Evolutionary conservation across 768 basidiomycete species (phyloP), one percentile per base, ranked within the genome.

Genomic region (Nidularia pulvinata): DNA sequence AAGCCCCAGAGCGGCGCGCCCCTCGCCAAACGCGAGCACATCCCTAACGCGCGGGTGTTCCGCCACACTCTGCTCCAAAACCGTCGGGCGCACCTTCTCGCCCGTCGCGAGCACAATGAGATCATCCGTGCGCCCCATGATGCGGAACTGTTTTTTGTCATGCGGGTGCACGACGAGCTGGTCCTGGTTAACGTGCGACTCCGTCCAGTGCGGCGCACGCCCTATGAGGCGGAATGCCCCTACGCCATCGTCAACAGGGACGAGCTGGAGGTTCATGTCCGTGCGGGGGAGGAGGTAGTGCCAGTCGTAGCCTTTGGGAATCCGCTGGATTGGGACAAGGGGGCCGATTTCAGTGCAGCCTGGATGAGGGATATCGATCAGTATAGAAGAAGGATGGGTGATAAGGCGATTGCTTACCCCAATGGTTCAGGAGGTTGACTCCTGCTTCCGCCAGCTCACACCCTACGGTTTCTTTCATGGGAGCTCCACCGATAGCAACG

Each of bases 81-180:
- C 61, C 4, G 68, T 59, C 16, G 75, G 72, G 1, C 66, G 63
- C 14, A 76, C 63, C 57, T 78, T 78, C 56, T 78, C 76, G 7
- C 76, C 76, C 1, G 70, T 77, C 6, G 70, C 68, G 11, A 78
- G 67, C 35, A 78, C 74, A 7, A 78, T 54, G 19, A 77, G 65
- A 49, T 77, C 74, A 51, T 77, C 75, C 3, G 68, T 65, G 14
- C 75, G 69, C 4, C 73, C 74, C 32, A 70, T 59, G 33, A 78
- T 70, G 16, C 59, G 63, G 57, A 67, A 68, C 46, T 75, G 71
- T 30, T 57, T 63, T 19, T 56, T 54, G 48, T 68, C 61, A 1
- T 48, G 33, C 0, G 76, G 74, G 44, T 76, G 62, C 3, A 57
- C 52, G 2, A 63, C 57, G 2, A 77, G 65, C n/a, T 71, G 66